These are phyloP conservation scores for Cymodocea nodosa DNA, from an alignment of 116 monocot genomes.

Conservation along the genomic window DNA sequence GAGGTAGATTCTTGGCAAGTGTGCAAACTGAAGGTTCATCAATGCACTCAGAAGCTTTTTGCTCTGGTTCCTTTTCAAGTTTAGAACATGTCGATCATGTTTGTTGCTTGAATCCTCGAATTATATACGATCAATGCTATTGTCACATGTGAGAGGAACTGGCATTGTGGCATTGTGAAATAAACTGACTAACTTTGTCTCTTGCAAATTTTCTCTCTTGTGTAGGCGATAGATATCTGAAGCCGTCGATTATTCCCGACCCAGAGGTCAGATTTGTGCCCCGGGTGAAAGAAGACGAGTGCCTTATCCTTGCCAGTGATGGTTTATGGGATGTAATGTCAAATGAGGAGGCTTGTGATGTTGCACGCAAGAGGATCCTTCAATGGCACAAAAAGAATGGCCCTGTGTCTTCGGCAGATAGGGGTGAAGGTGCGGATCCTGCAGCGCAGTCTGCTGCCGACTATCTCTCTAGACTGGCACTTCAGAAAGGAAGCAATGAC, in stretches of 20 bases:
- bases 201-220: too few species aligned
- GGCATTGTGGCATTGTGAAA: too few species aligned
- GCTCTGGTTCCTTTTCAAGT: too few species aligned
- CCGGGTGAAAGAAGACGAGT: slow-evolving; percentile 32
- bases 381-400: slow-evolving; percentile 24
- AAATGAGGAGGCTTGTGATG: slow-evolving; percentile 18
- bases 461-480: slow-evolving; percentile 49
- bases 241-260: slow-evolving; percentile 40
- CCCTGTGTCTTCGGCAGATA: neutral
- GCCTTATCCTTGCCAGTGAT: slow-evolving; percentile 41
- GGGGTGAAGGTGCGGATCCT: slow-evolving; percentile 26
- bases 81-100: too few species aligned
- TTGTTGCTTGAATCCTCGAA: too few species aligned
- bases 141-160: too few species aligned
- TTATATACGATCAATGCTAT: too few species aligned
- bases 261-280: slow-evolving; percentile 30
- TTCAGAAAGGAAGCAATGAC: slow-evolving; percentile 73
- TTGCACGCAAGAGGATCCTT: slow-evolving; percentile 14
- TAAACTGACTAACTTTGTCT: too few species aligned
- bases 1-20: too few species aligned
- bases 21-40: too few species aligned
- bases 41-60: too few species aligned
- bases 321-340: slow-evolving; percentile 33
- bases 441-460: slow-evolving; percentile 55
- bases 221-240: slow-evolving; percentile 44